Evolutionary conservation across 2,329 filamentous ascomycete species (phyloP).

Genomic region (Fragosphaeria purpurea): DNA sequence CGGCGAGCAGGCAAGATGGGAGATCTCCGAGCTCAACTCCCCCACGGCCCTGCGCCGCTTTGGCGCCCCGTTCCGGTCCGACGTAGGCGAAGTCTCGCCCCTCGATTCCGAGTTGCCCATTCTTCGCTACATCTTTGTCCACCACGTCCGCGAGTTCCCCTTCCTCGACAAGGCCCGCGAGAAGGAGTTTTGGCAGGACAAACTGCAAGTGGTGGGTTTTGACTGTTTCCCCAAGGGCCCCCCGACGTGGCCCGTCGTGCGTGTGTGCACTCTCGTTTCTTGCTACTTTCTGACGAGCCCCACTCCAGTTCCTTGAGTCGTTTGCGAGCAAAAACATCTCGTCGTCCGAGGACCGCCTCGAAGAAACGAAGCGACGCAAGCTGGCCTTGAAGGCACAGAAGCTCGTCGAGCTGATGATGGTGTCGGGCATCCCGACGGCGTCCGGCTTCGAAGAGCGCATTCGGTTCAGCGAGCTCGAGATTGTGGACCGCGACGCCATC

Average conservation of each 20-base stretch:
- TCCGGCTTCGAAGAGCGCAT: conserved; percentile 97
- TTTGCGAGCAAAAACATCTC: conserved; percentile 97
- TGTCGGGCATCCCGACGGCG: conserved; percentile 88
- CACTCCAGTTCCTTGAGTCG: conserved; percentile 74
- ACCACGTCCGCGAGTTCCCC: conserved; percentile 95
- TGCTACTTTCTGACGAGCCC: background rate
- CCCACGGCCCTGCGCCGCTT: conserved; percentile 92
- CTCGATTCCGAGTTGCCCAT: conserved; percentile 89
- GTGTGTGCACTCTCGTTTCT: background rate
- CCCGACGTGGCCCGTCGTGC: no score
- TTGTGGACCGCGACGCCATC: conserved; percentile 86
- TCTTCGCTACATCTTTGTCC: conserved; percentile 91
- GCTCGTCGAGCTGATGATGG: conserved; percentile 98
- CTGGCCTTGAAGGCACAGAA: conserved; percentile 89
- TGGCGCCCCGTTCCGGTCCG: conserved; percentile 87
- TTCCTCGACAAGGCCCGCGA: conserved; percentile 94
- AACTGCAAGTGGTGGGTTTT: conserved; percentile 75
- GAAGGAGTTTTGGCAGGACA: conserved; percentile 99
- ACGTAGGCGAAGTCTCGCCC: conserved; percentile 84
- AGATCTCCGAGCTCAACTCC: conserved; percentile 88
- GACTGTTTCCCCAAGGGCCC: no score
- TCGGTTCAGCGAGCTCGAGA: conserved; percentile 91
- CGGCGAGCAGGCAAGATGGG: conserved; percentile 75
- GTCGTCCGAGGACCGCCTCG: conserved; percentile 87
- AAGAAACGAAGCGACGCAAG: conserved; percentile 92